phyloP scores from a whole-genome alignment of 495 filamentous ascomycete genomes.

The Aspergillus incahuasiensis region DNA sequence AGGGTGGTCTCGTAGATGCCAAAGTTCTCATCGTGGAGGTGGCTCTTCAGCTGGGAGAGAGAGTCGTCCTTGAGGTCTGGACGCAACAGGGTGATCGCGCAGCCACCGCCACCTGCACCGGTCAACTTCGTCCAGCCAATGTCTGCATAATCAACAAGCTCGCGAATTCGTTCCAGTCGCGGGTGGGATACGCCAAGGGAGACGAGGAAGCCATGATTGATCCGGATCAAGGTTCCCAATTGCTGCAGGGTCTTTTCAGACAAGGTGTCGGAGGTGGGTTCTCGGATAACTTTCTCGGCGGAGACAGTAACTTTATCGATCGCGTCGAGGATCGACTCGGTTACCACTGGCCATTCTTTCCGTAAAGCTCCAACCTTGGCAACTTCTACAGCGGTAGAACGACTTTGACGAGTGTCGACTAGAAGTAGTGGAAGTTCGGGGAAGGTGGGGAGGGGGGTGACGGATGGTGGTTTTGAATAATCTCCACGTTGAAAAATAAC shows the following conservation, averaged over 20 bases:
- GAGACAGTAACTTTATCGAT: conserved; percentile 77
- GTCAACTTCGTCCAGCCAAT: conserved; percentile 97
- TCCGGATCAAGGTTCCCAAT: conserved; percentile 79
- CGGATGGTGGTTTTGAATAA: conserved; percentile 68
- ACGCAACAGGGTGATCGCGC: conserved; percentile 84
- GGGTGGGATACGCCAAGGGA: conserved; percentile 92
- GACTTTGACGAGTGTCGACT: conserved; percentile 78
- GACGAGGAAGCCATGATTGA: conserved; percentile 89
- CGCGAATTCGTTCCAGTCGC: conserved; percentile 82
- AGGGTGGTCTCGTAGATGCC: conserved; percentile 80
- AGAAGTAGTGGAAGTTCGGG: conserved; percentile 86
- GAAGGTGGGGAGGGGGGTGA: conserved; percentile 76
- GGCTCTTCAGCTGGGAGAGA: conserved; percentile 55
- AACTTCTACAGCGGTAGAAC: conserved; percentile 78
- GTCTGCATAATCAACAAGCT: conserved; percentile 82
- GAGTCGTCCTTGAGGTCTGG: conserved; percentile 51
- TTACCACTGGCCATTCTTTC: conserved; percentile 63
- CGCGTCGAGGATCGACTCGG: conserved; percentile 71
- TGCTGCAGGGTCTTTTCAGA: conserved; percentile 55
- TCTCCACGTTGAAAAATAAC: conserved; percentile 82
- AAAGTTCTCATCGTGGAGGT: conserved; percentile 73
- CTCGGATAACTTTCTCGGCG: conserved; percentile 64
- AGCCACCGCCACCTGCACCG: conserved; percentile 90
- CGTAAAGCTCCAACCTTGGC: conserved; percentile 75
- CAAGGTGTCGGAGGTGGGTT: conserved; percentile 56